These are phyloP conservation scores for Neophaeococcomyces mojaviensis DNA, from an alignment of 2,329 filamentous ascomycete species.

Conservation along the genomic window DNA sequence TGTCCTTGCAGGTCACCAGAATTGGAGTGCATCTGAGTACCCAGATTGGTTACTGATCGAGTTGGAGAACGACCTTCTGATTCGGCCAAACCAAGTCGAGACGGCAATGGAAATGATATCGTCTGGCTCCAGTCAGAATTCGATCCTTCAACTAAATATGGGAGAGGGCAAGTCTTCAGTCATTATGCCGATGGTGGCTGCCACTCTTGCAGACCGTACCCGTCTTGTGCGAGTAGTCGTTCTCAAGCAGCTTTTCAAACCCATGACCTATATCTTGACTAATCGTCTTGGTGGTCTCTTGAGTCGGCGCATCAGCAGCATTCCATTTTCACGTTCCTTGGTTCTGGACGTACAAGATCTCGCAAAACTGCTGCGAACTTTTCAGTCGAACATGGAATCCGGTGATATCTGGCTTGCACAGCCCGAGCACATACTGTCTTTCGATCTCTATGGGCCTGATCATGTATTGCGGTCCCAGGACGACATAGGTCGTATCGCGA, in stretches of 20 bases:
- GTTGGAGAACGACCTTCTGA: constrained; percentile 53
- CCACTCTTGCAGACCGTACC: constrained; percentile 44
- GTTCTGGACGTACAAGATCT: constrained; percentile 28
- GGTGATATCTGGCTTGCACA: constrained; percentile 54
- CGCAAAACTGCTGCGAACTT: constrained; percentile 31
- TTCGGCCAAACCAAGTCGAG: constrained; percentile 51
- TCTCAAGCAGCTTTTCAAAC: constrained; percentile 52
- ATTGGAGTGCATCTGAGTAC: constrained; percentile 11
- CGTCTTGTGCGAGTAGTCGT: constrained; percentile 53
- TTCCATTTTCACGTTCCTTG: constrained; percentile 41
- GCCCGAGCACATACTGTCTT: constrained; percentile 57
- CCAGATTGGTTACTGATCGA: constrained; percentile 60
- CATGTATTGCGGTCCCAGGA: constrained; percentile 29
- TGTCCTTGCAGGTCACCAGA: too few species aligned
- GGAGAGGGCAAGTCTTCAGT: constrained; percentile 64
- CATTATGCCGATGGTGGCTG: constrained; percentile 58
- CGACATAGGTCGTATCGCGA: constrained; percentile 28
- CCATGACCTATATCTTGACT: constrained; percentile 53
- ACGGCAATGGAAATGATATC: constrained; percentile 52
- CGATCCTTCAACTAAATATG: constrained; percentile 63
- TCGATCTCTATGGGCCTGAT: constrained; percentile 56
- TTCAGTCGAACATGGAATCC: constrained; percentile 39
- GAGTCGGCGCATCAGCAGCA: constrained; percentile 36
- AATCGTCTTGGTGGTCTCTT: constrained; percentile 39
- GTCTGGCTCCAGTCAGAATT: constrained; percentile 32